A percentile compares a stretch with the other conserved stretches of the same genome.
Conservation (phyloP, 768 basidiomycete genomes). For the Russula lepida region DNA sequence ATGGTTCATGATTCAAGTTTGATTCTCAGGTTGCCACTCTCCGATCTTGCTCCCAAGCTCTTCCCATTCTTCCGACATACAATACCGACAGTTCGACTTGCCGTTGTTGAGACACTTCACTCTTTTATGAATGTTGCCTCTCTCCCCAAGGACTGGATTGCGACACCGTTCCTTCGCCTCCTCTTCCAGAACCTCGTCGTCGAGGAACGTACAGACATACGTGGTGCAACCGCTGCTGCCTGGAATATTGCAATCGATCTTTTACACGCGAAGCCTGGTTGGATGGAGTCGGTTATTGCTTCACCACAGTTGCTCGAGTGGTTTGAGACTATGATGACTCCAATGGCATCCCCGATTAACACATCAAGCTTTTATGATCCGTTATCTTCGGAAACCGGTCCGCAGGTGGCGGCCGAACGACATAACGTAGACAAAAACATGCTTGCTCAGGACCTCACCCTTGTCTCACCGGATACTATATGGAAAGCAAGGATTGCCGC, state of each 20-base stretch:
- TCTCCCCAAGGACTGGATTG: conserved; percentile 75
- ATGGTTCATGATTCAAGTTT: neutral
- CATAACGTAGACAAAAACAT: conserved; percentile 98
- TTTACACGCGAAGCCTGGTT: conserved; percentile 37
- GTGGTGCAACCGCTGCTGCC: conserved; percentile 57
- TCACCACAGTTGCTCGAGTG: conserved; percentile 66
- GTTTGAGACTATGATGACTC: conserved; percentile 86
- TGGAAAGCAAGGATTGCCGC: conserved; percentile 73
- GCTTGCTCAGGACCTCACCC: conserved; percentile 79
- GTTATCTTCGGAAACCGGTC: conserved; percentile 39
- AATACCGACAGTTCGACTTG: conserved; percentile 83
- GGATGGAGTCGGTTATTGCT: conserved; percentile 45
- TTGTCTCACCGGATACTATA: conserved; percentile 69
- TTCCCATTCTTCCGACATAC: conserved; percentile 98
- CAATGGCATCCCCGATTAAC: conserved; percentile 74
- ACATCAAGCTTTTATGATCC: conserved; percentile 59
- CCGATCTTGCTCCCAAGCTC: conserved; percentile 74
- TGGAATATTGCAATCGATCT: conserved; percentile 68
- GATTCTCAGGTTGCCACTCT: conserved; percentile 59
- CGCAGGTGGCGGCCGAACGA: conserved; percentile 44
- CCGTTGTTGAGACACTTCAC: conserved; percentile 82
- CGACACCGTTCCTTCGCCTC: conserved; percentile 65
- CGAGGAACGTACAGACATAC: conserved; percentile 83
- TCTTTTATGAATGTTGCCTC: conserved; percentile 76
- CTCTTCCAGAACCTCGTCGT: conserved; percentile 91